phyloP scores from a whole-genome alignment of 371 early-diverging fungal genomes.

The Mucor ambiguus region DNA sequence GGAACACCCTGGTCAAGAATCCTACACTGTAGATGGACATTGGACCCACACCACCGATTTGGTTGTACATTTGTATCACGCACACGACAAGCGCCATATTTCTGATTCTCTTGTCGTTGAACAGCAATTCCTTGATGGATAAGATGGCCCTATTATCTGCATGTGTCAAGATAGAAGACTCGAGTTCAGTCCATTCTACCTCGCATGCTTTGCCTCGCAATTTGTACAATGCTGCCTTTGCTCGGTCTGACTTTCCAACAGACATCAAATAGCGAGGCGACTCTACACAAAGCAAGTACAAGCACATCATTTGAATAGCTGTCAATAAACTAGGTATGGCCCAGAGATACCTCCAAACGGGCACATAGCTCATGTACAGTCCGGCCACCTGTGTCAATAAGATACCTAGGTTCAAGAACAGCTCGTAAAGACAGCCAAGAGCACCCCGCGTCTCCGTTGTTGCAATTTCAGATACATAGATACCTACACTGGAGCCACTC shows the following conservation, averaged over 20 bases:
- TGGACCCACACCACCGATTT: conserved; percentile 48
- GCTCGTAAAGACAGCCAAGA: conserved; percentile 54
- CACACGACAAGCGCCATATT: conserved; percentile 31
- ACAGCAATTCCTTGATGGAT: conserved; percentile 39
- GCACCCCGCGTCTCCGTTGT: conserved; percentile 75
- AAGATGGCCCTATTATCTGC: conserved; percentile 13
- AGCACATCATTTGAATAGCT: conserved; percentile 55
- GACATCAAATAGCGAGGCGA: conserved; percentile 73
- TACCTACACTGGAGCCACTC: conserved; percentile 47
- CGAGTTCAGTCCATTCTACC: conserved; percentile 16
- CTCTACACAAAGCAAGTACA: conserved; percentile 68
- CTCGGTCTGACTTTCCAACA: conserved; percentile 51
- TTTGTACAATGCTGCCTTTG: conserved; percentile 53
- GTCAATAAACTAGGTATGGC: conserved; percentile 61
- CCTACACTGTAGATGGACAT: conserved; percentile 39
- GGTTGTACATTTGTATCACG: conserved; percentile 45
- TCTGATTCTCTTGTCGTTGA: conserved; percentile 31
- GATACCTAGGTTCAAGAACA: conserved; percentile 77
- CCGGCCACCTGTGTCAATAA: conserved; percentile 68
- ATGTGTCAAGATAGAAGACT: conserved; percentile 31
- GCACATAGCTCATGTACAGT: conserved; percentile 56
- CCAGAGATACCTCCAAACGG: conserved; percentile 71
- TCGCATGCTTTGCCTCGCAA: conserved; percentile 52
- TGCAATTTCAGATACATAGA: conserved; percentile 86
- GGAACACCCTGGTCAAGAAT: conserved; percentile 29